Conservation (phyloP, 345 rosid genomes). For the Arabidopsis arenosa region DNA sequence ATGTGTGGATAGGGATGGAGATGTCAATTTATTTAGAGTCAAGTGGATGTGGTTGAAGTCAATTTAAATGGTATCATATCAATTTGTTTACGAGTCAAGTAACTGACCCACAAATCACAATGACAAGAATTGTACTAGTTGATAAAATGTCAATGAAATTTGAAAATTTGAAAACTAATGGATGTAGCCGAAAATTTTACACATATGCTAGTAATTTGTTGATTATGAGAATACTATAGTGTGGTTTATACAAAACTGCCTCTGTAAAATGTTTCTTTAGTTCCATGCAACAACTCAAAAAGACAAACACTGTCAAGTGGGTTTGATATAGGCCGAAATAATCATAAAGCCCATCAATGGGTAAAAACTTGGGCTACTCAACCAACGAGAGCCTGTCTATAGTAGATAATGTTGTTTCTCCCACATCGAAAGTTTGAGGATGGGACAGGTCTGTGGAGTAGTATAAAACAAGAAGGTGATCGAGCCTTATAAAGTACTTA, state of each 20-base stretch:
- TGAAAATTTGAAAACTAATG: no score
- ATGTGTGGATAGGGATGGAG: not conserved
- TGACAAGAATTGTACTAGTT: not conserved
- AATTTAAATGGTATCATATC: not conserved
- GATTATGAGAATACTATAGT: not conserved
- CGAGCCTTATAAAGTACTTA: no score
- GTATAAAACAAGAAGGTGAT: not conserved
- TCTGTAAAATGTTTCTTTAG: no score
- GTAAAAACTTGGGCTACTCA: not conserved
- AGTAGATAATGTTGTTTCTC: not conserved
- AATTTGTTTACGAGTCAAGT: not conserved
- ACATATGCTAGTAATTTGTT: not conserved
- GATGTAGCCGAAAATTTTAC: no score
- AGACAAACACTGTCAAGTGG: no score
- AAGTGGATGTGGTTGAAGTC: slow-evolving; percentile 18
- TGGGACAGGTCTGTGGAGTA: not conserved
- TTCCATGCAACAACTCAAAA: no score
- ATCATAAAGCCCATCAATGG: not conserved
- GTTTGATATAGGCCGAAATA: not conserved
- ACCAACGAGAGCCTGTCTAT: not conserved
- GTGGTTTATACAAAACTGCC: no score
- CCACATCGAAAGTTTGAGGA: not conserved
- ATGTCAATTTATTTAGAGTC: not conserved
- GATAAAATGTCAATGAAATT: not conserved
- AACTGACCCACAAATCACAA: no score